Conservation (phyloP, 1,284 basidiomycete species). For the Coriolopsis trogii region DNA sequence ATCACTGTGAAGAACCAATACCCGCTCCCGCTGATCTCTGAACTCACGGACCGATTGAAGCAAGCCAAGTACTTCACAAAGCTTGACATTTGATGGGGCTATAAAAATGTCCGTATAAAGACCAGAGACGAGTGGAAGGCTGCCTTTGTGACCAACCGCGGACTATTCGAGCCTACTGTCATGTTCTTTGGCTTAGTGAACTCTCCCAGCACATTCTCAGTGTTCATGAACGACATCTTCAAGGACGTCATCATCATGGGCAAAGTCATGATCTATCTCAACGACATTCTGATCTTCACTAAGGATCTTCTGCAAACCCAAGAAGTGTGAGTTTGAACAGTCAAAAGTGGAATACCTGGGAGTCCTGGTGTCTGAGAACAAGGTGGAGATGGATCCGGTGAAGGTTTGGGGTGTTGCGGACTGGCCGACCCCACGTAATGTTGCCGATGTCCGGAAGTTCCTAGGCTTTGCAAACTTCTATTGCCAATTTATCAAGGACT, state of each 20-base stretch:
- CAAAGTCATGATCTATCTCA: slow-evolving; percentile 27
- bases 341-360: slow-evolving; percentile 19
- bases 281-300: slow-evolving; percentile 30
- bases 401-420: not conserved
- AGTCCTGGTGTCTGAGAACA: not conserved
- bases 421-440: not conserved
- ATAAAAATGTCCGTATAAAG: slow-evolving; percentile 9
- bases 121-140: slow-evolving; percentile 23
- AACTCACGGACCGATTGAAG: not conserved
- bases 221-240: slow-evolving; percentile 29
- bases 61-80: slow-evolving; percentile 7
- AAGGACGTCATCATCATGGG: slow-evolving; percentile 20
- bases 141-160: slow-evolving; percentile 17
- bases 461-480: slow-evolving; percentile 37
- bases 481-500: slow-evolving; percentile 43
- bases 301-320: slow-evolving; percentile 14
- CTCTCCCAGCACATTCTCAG: slow-evolving; percentile 32
- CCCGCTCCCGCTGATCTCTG: not conserved
- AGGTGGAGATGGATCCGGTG: not conserved
- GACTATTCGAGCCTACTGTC: slow-evolving; percentile 34
- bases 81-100: not conserved
- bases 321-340: slow-evolving; percentile 37
- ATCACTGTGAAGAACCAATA: not conserved
- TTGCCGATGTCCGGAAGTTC: slow-evolving; percentile 31
- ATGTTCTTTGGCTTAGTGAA: slow-evolving; percentile 39